Base-by-base conservation (phyloP, 768 basidiomycete species). In the Saitozyma podzolica region DNA sequence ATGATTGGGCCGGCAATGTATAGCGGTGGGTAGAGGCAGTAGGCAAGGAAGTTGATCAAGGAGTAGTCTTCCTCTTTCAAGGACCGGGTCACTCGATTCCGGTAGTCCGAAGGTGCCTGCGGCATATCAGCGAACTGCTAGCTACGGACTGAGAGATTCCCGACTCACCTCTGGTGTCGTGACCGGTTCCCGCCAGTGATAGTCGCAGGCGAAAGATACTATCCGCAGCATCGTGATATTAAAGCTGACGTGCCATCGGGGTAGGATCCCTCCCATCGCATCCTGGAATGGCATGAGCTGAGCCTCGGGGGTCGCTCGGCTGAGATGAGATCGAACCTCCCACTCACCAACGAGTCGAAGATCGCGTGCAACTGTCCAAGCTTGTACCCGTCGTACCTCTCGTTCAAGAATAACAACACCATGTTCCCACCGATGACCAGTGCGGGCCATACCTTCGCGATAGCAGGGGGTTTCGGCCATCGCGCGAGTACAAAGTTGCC, bases 1-100 rank as follows among this genome's bases (percentile, higher is more conserved):
- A 98, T 86, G 68, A 98, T 94, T 0, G 96, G 96, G 0, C 96
- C 95, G 1, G 91, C 94, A 55, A 98, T 90, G 75, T 97, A 99
- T 10, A 98, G 82, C 1, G 96, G 94, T 0, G 94, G 86, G 73
- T 98, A 99, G 8, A 97, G 80, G n/a, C 84, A 83, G 74, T 97
- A 98, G 20, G 89, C 84, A 9, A 96, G 56, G 76, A 91, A 95
- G 72, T 89, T 89, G 16, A 80, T 53, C 66, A 86, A 88, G 1
- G 85, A 84, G 75, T 93, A 96, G 55, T 83, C 78, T 10, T 83
- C 82, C 10, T 78, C 74, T 0, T 86, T 73, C 63, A 92, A 90
- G 3, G 85, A 72, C 0, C 82, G 80, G 3, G 80, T 72, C 19
- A 85, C 82, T 40, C 91, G 85, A 63, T 88, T 83, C 65, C 87